Base-by-base conservation (phyloP, 2,329 filamentous ascomycete species). In the Colletotrichum karsti region DNA sequence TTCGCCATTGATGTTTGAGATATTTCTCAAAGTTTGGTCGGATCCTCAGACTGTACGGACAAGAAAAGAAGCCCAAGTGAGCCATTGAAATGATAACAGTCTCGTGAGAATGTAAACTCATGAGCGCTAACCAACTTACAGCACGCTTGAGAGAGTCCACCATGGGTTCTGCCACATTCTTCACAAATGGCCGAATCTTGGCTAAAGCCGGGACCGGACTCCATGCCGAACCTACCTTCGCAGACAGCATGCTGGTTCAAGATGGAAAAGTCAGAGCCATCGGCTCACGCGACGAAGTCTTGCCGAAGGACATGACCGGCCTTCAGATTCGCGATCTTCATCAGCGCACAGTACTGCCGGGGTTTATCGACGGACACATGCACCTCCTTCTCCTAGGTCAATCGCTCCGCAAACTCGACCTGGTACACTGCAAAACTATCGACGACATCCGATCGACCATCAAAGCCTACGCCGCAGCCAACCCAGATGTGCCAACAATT, bases 331-430 rank as follows among this genome's bases (percentile, higher is more conserved):
- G 26, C 3, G 39, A 68, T 24, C 60, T 68, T 15, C 22, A 44
- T 3, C 60, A 64, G 12, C 22, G 46, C 9, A 59, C 48, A 2
- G 18, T 73, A 4, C 70, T 83, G 1, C 81, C 82, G 2, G 78
- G 80, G 2, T 83, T 83, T 71, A 79, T 83, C 22, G 81, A 84
- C 69, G 79, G 78, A 3, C 82, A 84, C 58, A 82, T 81, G 76
- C 82, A 84, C 69, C 76, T 84, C 13, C 72, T 84, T 1, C 72
- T 81, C 12, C 76, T 83, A 7, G 82, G 82, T 0, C 79, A 80
- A 53, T 77, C 79, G 1, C 75, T 83, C 2, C 73, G 75, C 30
- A 81, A 82, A 68, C 73, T 82, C 39, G 72, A 77, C 39, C 65
- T 83, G 4, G 74, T 77, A n/a, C 70, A 72, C 1, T 80, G 80